Evolutionary conservation across 305 asterid genomes (phyloP).

Genomic region (Fraxinus velutina): DNA sequence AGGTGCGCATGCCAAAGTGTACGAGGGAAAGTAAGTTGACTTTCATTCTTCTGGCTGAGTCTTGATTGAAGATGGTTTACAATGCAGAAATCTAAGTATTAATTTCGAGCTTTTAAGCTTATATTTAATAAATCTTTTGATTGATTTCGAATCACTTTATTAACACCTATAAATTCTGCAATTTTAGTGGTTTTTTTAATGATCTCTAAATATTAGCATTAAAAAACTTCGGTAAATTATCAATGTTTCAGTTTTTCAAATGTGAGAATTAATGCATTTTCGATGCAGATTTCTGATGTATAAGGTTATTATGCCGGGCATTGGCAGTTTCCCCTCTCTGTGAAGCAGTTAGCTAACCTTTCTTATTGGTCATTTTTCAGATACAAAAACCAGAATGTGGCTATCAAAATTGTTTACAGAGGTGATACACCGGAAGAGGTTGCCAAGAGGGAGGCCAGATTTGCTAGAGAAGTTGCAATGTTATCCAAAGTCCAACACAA

Average conservation of each 20-base stretch:
- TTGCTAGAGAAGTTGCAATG: constrained; percentile 92
- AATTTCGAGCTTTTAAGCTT: background rate
- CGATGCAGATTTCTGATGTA: background rate
- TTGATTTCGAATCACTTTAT: background rate
- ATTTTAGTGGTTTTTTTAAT: background rate
- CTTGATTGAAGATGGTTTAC: constrained; percentile 17
- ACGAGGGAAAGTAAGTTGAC: constrained; percentile 89
- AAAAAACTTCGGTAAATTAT: background rate
- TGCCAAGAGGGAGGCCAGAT: constrained; percentile 66
- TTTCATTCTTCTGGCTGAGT: constrained; percentile 25
- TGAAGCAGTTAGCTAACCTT: background rate
- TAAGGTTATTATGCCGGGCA: background rate
- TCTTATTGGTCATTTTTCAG: constrained; percentile 36
- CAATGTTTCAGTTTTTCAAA: background rate
- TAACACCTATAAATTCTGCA: background rate
- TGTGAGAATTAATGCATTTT: background rate
- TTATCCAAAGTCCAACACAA: constrained; percentile 89
- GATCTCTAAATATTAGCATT: background rate
- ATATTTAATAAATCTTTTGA: background rate
- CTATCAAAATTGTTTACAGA: constrained; percentile 66
- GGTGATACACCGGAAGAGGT: constrained; percentile 89
- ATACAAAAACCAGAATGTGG: constrained; percentile 89
- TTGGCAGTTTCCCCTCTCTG: background rate
- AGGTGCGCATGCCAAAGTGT: constrained; percentile 97
- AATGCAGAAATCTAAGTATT: background rate